Percentiles rank a stretch among this genome's conserved stretches.
These are phyloP conservation scores for Closterium sp. DNA, from an alignment of 139 green algal genomes.

Conservation along the genomic window DNA sequence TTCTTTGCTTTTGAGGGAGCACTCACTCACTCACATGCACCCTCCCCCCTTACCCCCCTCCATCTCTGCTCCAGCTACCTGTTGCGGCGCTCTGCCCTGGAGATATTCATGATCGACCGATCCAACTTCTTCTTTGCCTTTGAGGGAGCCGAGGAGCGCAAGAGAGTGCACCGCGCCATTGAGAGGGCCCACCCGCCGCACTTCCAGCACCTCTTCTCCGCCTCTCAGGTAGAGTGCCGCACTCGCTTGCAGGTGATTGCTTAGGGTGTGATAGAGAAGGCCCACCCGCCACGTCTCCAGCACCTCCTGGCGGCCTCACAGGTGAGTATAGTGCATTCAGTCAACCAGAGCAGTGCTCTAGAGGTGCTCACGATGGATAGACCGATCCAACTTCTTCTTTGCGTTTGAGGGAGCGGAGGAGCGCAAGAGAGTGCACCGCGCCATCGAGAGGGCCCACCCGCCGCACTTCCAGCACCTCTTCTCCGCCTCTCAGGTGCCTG, in stretches of 20 bases:
- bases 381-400: conserved; percentile 56
- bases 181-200: background rate
- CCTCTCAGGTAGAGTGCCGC: too few relatives aligned
- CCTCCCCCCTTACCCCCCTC: too few relatives aligned
- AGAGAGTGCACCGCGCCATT: conserved; percentile 6
- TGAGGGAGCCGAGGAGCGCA: too few relatives aligned
- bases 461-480: conserved; percentile 15
- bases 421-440: background rate
- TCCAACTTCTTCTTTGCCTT: conserved; percentile 59
- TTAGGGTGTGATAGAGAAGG: conserved; percentile 39
- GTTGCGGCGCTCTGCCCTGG: conserved; percentile 49
- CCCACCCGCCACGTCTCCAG: background rate
- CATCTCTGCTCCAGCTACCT: conserved; percentile 32
- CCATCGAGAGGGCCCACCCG: conserved; percentile 17
- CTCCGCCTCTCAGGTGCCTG: too few relatives aligned
- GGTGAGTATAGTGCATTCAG: too few relatives aligned
- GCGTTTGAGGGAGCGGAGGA: conserved; percentile 27
- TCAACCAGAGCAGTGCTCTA: conserved; percentile 45
- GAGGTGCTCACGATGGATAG: conserved; percentile 54
- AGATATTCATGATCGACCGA: conserved; percentile 58
- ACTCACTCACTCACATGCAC: too few relatives aligned
- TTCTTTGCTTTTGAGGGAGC: conserved; percentile 59
- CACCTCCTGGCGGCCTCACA: conserved; percentile 55
- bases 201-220: conserved; percentile 42
- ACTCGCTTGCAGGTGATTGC: conserved; percentile 59